A percentile compares a stretch with the other conserved stretches of the same genome.
phyloP scores from a whole-genome alignment of 345 rosid species.

The Eucalyptus grandis region DNA sequence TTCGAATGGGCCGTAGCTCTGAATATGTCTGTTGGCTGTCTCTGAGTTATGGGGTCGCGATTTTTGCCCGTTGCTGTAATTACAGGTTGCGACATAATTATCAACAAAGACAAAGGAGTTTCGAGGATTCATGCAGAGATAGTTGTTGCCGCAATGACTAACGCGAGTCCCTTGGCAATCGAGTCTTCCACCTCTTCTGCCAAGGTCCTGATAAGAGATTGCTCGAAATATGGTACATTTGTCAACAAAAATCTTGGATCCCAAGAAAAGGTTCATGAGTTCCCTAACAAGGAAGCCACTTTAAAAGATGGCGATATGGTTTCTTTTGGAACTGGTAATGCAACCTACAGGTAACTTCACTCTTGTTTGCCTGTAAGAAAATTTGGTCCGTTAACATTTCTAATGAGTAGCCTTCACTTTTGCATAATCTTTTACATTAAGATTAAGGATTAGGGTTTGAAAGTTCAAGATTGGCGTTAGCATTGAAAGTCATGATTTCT shows the following conservation, averaged over 20 bases:
- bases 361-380: neutral
- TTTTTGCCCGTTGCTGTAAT: neutral
- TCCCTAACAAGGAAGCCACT: conserved; percentile 42
- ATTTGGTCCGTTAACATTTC: neutral
- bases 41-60: neutral
- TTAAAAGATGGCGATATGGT: conserved; percentile 64
- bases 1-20: neutral
- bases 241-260: conserved; percentile 28
- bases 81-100: conserved; percentile 78
- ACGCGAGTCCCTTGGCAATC: neutral
- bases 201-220: conserved; percentile 49
- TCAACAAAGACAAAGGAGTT: conserved; percentile 78
- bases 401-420: neutral
- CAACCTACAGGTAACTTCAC: conserved; percentile 52
- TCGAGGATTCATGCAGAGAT: conserved; percentile 86
- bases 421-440: neutral
- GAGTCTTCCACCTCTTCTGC: conserved; percentile 13
- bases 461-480: neutral
- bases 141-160: conserved; percentile 38
- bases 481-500: neutral
- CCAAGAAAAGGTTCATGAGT: conserved; percentile 51
- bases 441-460: neutral
- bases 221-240: conserved; percentile 88
- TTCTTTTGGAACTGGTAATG: conserved; percentile 79
- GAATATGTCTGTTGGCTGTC: neutral